Evolutionary conservation across 306 rosid species (phyloP).

Genomic region (Glycine tomentella): DNA sequence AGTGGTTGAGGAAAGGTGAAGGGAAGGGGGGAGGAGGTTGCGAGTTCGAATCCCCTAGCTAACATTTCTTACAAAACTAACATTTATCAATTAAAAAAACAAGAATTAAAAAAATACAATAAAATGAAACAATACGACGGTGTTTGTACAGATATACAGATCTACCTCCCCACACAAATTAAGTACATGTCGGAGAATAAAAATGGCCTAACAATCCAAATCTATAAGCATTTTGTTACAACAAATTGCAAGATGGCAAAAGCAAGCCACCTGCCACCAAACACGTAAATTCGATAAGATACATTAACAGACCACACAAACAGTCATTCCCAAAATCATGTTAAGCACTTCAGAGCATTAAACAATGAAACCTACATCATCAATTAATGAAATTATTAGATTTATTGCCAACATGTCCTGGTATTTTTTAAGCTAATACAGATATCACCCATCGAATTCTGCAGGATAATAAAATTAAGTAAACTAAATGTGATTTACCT

Average conservation of each 20-base stretch:
- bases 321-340: slow-evolving; percentile 3
- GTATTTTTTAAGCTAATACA: slow-evolving; percentile 25
- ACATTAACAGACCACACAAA: not conserved
- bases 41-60: no score
- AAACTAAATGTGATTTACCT: slow-evolving; percentile 52
- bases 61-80: no score
- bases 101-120: not conserved
- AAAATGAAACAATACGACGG: not conserved
- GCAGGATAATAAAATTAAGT: slow-evolving; percentile 4
- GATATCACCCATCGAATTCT: slow-evolving; percentile 25
- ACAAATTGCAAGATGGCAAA: not conserved
- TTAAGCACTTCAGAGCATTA: not conserved
- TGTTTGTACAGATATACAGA: no score
- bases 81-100: not conserved
- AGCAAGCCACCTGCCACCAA: not conserved
- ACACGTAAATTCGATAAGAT: not conserved
- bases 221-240: slow-evolving; percentile 17
- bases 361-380: not conserved
- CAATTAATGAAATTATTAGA: not conserved
- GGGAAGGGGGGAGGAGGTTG: no score
- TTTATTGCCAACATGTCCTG: slow-evolving; percentile 3
- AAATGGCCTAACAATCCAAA: not conserved
- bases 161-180: no score
- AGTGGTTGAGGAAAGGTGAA: no score
- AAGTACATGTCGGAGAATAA: not conserved